Evolutionary conservation across 1,139 yeast species (phyloP), one percentile per base, ranked within the genome.

Genomic region (Magnusiomyces suaveolens): DNA sequence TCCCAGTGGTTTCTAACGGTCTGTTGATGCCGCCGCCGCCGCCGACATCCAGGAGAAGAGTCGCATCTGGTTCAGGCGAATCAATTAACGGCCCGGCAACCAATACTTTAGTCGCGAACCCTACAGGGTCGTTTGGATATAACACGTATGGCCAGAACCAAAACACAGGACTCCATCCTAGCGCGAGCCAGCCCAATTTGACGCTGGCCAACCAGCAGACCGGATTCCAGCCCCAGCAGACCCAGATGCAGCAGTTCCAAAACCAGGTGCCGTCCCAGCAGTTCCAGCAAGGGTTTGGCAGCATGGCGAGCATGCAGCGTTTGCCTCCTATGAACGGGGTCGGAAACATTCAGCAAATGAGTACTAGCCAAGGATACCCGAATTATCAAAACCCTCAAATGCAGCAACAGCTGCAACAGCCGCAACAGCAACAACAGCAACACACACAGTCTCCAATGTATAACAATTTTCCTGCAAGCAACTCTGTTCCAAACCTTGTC

Each of bases 21-120:
- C 24, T 48, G 21, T 20, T 48, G 14, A 43, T 48, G 51, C 54
- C 54, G 3, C 51, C 51, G 18, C 51, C 51, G 3, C 54, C 54
- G n/a, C 54, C 54, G 25, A 39, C 54, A 8, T 33, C 46, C 10
- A 41, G 54, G 21, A 43, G 54, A 16, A 20, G 47, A 10, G 46
- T 36, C 20, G 24, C 46, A 14, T 43, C 44, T 20, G 44, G 44
- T 20, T 49, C 29, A 14, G 38, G 23, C 2, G 46, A 24, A n/a
- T 46, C 20, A 41, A 25, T 20, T 12, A n/a, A 18, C 26, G 44
- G 2, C 25, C 26, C 25, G 23, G 26, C 25, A n/a, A 20, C 16
- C n/a, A 33, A 2, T n/a, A 6, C 14, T 16, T 43, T 25, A 20
- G 26, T 6, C 41, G n/a, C 25, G 25, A 29, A n/a, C 2, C n/a